Percentiles rank a stretch among this genome's conserved stretches.
Conservation (phyloP, 202 grass and related monocot genomes). For the Eragrostis tef region DNA sequence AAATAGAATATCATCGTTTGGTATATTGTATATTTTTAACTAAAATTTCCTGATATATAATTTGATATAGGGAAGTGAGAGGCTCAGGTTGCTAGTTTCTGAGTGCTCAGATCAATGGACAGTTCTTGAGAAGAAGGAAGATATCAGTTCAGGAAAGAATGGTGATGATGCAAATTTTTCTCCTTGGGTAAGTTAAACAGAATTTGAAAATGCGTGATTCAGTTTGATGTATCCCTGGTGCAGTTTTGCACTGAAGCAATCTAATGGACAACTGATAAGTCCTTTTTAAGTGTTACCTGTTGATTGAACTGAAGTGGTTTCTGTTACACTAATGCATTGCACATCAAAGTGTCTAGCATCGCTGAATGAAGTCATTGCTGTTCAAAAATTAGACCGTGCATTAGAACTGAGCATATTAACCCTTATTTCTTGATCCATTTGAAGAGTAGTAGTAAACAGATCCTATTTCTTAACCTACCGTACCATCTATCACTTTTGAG, state of each 20-base stretch:
- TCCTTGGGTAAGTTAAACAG: constrained; percentile 66
- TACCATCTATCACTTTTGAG: not conserved
- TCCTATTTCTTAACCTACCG: not conserved
- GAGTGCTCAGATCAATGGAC: constrained; percentile 58
- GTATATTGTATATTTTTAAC: constrained; percentile 23
- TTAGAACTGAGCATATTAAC: not conserved
- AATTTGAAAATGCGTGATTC: constrained; percentile 18
- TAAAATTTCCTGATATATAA: constrained; percentile 41
- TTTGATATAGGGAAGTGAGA: constrained; percentile 86
- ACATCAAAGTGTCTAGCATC: not conserved
- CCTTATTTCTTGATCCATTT: constrained; percentile 20
- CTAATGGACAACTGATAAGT: constrained; percentile 11
- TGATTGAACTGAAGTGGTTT: constrained; percentile 31
- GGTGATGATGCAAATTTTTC: constrained; percentile 35
- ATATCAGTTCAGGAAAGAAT: constrained; percentile 34
- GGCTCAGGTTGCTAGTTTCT: constrained; percentile 75
- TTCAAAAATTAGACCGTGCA: not conserved
- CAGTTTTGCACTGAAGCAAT: constrained; percentile 27
- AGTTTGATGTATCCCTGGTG: constrained; percentile 10
- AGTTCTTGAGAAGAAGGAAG: constrained; percentile 50
- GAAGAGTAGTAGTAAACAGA: constrained; percentile 3
- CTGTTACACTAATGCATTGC: not conserved
- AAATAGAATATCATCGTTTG: not conserved
- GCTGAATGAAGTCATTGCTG: constrained; percentile 6
- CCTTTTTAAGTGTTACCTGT: constrained; percentile 9